Conservation (phyloP, 495 filamentous ascomycete genomes). For the Aspergillus conjunctus region DNA sequence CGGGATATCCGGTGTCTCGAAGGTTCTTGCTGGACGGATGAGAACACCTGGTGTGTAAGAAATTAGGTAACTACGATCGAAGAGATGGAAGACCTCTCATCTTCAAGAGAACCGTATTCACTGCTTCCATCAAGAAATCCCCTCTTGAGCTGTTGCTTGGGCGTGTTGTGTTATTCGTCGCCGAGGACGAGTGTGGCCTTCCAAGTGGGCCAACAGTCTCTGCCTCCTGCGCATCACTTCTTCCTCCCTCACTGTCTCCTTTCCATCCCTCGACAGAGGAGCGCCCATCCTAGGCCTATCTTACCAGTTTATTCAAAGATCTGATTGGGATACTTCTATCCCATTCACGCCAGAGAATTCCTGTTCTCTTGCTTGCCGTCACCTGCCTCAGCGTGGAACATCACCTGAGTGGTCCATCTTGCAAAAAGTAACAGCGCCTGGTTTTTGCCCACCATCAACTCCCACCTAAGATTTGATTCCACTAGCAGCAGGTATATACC, state of each 20-base stretch:
- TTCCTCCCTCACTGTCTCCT: constrained; percentile 10
- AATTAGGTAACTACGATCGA: neutral
- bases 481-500: neutral
- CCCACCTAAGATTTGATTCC: neutral
- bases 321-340: neutral
- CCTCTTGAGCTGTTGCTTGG: neutral
- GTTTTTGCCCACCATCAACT: neutral
- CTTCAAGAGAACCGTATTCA: neutral
- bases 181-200: constrained; percentile 12
- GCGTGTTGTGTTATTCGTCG: constrained; percentile 9
- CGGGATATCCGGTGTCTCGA: neutral
- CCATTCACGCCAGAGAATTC: neutral
- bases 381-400: neutral
- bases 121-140: neutral
- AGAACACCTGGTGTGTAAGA: neutral
- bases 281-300: neutral
- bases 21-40: neutral
- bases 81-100: neutral
- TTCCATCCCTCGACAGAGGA: constrained; percentile 8
- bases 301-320: neutral
- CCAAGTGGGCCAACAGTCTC: constrained; percentile 20
- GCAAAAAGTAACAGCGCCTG: neutral
- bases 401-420: neutral
- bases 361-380: neutral
- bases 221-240: constrained; percentile 12